Evolutionary conservation across 164 flowering plant genomes (phyloP), one percentile per base, ranked within the genome.

Genomic region (Paratinospora sagittata): DNA sequence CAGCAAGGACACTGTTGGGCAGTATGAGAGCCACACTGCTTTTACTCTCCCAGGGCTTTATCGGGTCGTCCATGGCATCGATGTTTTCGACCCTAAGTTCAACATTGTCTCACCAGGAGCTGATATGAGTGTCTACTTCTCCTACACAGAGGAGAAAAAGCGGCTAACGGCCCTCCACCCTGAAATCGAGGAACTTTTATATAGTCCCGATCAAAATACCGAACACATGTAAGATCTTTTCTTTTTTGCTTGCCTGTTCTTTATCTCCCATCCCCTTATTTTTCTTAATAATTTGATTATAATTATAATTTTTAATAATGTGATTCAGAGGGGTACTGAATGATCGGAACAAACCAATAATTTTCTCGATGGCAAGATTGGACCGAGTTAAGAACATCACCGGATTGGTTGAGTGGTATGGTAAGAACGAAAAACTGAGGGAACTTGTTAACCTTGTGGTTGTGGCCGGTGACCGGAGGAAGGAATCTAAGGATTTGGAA

Each of bases 71-170:
- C 98, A 93, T 68, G 99, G 99, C 2, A 88, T 93, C 67, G 91
- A 96, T 77, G 97, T 88, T 24, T 96, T 92, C 62, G 99, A 96
- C 73, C 95, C 99, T 72, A 96, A 96, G 82, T 96, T 96, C 86
- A 96, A 96, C 90, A 96, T 96, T 68, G 99, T 96, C 57, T 91
- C 99, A 6, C 99, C 99, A 0, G 99, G 99, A 79, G 99, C 99
- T 26, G 99, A 96, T 69, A 84, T 79, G 85, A 80, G 76, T 73
- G 82, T 93, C 61, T 96, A 96, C 80, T 96, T 86, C 84, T 85
- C 98, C 17, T 88, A 87, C 81, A 84, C 92, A 0, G 96, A 95
- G 73, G 80, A 83, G 80, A 74, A 85, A 36, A 80, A 72, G 65
- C 81, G 99, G 74, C 85, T 96, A 65, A 96, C 88, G n/a, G 68